These are phyloP conservation scores for Lophiostoma macrostomum DNA, from an alignment of 495 filamentous ascomycete species.

Conservation along the genomic window DNA sequence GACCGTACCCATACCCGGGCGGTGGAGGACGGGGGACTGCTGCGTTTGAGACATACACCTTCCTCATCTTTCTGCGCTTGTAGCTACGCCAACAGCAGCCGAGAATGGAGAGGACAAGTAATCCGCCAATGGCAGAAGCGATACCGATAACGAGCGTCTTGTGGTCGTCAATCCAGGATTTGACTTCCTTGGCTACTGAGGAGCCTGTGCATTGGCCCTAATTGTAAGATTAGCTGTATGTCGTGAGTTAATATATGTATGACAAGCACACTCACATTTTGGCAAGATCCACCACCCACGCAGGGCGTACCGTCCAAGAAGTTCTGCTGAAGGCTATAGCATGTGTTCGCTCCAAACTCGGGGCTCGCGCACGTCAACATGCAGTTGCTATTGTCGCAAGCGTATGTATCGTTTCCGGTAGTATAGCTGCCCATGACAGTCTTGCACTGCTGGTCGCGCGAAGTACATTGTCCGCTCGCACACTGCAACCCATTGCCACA, in stretches of 20 bases:
- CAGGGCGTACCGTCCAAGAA: constrained; percentile 93
- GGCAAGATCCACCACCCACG: constrained; percentile 73
- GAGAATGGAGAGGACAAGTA: constrained; percentile 41
- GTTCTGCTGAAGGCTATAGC: constrained; percentile 78
- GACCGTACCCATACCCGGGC: not conserved
- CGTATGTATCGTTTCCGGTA: constrained; percentile 72
- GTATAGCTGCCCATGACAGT: constrained; percentile 78
- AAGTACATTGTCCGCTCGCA: constrained; percentile 93
- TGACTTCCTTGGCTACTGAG: constrained; percentile 41
- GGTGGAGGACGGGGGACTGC: constrained; percentile 2
- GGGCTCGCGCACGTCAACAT: constrained; percentile 71
- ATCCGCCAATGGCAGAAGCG: constrained; percentile 39
- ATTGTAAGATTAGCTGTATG: not conserved
- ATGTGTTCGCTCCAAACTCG: constrained; percentile 60
- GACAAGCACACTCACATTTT: constrained; percentile 51
- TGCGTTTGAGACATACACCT: constrained; percentile 6
- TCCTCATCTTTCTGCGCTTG: constrained; percentile 22
- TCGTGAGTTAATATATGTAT: too few relatives aligned
- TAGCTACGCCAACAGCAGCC: constrained; percentile 39
- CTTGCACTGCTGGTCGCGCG: constrained; percentile 84
- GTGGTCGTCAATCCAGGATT: constrained; percentile 45
- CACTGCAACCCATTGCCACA: constrained; percentile 72
- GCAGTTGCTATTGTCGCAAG: constrained; percentile 73
- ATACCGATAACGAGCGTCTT: constrained; percentile 46
- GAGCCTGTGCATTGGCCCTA: constrained; percentile 45